Percentiles rank a stretch among this genome's conserved stretches.
These are phyloP conservation scores for Thecaphora thlaspeos DNA, from an alignment of 1,284 basidiomycete genomes.

Conservation along the genomic window DNA sequence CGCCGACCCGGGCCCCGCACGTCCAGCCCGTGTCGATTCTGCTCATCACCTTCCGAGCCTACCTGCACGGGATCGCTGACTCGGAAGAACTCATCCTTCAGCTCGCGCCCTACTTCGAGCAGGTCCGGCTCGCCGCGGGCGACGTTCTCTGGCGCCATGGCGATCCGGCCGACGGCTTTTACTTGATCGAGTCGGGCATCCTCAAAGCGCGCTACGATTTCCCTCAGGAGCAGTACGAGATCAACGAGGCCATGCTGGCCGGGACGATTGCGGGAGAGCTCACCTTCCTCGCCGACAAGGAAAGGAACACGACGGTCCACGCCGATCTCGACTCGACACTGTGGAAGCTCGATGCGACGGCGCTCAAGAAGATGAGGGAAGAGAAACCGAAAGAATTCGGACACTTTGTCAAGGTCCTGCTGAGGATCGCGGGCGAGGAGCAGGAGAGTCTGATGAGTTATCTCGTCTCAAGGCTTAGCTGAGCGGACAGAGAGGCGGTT, in stretches of 20 bases:
- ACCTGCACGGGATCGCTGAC: constrained; percentile 5
- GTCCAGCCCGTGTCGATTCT: constrained; percentile 41
- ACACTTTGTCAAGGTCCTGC: constrained; percentile 41
- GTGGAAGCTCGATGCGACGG: constrained; percentile 41
- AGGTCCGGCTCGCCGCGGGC: constrained; percentile 65
- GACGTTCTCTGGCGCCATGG: constrained; percentile 71
- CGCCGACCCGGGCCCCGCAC: constrained; percentile 2
- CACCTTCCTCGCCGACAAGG: constrained; percentile 44
- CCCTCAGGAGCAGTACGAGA: constrained; percentile 52
- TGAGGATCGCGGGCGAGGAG: constrained; percentile 52
- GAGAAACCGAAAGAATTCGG: constrained; percentile 24
- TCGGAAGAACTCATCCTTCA: constrained; percentile 57
- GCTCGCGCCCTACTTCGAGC: constrained; percentile 72
- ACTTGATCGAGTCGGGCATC: constrained; percentile 55
- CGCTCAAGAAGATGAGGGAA: constrained; percentile 24
- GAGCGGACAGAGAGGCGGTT: not conserved
- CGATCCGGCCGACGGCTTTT: constrained; percentile 66
- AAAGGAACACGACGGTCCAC: constrained; percentile 48
- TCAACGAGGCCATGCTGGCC: constrained; percentile 56
- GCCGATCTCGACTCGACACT: constrained; percentile 50
- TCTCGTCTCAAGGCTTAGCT: constrained; percentile 50
- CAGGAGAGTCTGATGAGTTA: constrained; percentile 54
- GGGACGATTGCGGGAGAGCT: constrained; percentile 56
- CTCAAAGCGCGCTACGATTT: constrained; percentile 55
- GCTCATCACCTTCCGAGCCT: constrained; percentile 45